phyloP scores from a whole-genome alignment of 805 yeast genomes.

The Hanseniaspora singularis region DNA sequence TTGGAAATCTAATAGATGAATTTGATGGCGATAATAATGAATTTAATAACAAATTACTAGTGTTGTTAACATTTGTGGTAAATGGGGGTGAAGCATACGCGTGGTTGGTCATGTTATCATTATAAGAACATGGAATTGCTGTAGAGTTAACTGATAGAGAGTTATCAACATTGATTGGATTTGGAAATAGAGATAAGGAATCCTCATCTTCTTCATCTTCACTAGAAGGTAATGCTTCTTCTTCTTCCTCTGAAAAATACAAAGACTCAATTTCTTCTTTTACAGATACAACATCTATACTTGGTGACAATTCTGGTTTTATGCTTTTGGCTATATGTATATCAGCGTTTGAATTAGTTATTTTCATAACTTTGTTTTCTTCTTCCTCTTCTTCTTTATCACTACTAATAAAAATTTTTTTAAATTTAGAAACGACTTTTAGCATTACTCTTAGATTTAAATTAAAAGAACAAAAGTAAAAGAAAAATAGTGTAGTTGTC shows the following conservation, averaged over 20 bases:
- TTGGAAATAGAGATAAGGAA: slow-evolving; percentile 29
- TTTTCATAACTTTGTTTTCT: too few species aligned
- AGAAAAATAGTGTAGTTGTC: too few species aligned
- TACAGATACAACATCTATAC: too few species aligned
- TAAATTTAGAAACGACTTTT: too few species aligned
- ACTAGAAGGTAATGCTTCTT: slow-evolving; percentile 2
- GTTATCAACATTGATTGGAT: slow-evolving; percentile 21
- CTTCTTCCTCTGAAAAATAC: slow-evolving; percentile 2
- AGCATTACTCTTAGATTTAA: too few species aligned
- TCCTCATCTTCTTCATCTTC: slow-evolving; percentile 44
- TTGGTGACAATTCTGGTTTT: too few species aligned
- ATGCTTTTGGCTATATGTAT: too few species aligned
- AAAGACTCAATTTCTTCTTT: neutral
- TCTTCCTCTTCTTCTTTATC: too few species aligned
- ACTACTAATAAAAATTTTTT: too few species aligned
- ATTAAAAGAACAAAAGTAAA: too few species aligned
- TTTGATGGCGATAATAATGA: neutral
- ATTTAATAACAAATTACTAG: neutral
- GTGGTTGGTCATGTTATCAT: slow-evolving; percentile 14
- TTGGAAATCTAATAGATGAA: neutral
- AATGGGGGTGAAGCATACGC: neutral
- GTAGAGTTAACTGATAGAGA: slow-evolving; percentile 18
- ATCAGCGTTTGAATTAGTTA: too few species aligned
- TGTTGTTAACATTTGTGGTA: neutral
- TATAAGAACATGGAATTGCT: slow-evolving; percentile 25